These are phyloP conservation scores for Alternaria postmessia DNA, from an alignment of 2,329 filamentous ascomycete species.

Conservation along the genomic window DNA sequence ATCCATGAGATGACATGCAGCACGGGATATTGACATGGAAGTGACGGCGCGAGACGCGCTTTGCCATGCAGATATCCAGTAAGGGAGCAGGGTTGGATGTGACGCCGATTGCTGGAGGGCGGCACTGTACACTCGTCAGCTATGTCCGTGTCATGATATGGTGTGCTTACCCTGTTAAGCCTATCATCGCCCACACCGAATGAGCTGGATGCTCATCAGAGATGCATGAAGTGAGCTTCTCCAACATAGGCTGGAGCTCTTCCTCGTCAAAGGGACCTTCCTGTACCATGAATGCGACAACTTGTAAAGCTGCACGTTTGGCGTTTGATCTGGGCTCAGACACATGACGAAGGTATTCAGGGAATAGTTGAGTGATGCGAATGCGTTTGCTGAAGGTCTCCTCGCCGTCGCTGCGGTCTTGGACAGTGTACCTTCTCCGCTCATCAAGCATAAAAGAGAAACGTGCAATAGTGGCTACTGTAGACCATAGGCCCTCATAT, in stretches of 20 bases:
- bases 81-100: constrained; percentile 48
- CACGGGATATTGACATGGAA: constrained; percentile 74
- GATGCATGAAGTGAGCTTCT: constrained; percentile 65
- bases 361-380: constrained; percentile 48
- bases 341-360: constrained; percentile 52
- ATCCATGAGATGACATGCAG: constrained; percentile 77
- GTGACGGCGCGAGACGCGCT: constrained; percentile 74
- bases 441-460: constrained; percentile 48
- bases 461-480: constrained; percentile 51
- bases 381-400: constrained; percentile 47
- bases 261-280: constrained; percentile 54
- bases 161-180: constrained; percentile 73
- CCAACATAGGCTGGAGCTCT: constrained; percentile 64
- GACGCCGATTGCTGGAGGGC: constrained; percentile 41
- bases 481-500: constrained; percentile 48
- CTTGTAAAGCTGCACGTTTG: constrained; percentile 62
- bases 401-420: constrained; percentile 29
- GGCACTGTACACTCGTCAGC: constrained; percentile 28
- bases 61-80: constrained; percentile 81
- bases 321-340: constrained; percentile 45
- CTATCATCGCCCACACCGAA: constrained; percentile 84
- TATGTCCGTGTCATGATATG: background rate
- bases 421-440: constrained; percentile 26
- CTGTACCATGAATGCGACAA: constrained; percentile 59
- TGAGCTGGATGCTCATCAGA: constrained; percentile 70